These are phyloP conservation scores for Cyberlindnera euphorbiiphila DNA, from an alignment of 805 yeast genomes.

Conservation along the genomic window DNA sequence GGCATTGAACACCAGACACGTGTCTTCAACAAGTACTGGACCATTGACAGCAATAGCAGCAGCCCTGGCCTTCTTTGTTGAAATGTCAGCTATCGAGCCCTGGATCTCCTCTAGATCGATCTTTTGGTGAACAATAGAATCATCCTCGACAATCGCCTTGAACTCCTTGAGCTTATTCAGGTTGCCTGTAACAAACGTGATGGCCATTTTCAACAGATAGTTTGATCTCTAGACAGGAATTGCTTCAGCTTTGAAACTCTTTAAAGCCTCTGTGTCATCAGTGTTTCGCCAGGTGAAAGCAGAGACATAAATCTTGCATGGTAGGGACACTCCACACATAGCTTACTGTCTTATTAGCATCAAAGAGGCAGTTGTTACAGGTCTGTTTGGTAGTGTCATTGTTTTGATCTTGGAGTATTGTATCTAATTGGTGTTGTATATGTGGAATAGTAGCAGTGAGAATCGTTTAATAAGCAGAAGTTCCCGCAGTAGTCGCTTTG, in stretches of 20 bases:
- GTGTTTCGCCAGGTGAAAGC: slow-evolving; percentile 13
- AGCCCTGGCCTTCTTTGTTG: slow-evolving; percentile 69
- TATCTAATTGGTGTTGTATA: no score
- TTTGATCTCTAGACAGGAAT: background rate
- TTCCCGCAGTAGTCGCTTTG: no score
- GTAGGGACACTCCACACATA: slow-evolving; percentile 1
- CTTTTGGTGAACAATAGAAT: slow-evolving; percentile 52
- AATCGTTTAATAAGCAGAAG: no score
- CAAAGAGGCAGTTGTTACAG: background rate
- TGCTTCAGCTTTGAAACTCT: no score
- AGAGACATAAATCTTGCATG: background rate
- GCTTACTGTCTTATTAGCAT: background rate
- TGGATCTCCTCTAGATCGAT: slow-evolving; percentile 89
- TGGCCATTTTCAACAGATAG: slow-evolving; percentile 13
- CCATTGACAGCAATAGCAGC: slow-evolving; percentile 65
- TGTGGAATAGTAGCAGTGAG: no score
- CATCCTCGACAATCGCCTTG: slow-evolving; percentile 59
- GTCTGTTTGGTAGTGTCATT: background rate
- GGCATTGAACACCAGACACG: slow-evolving; percentile 82
- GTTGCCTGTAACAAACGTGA: slow-evolving; percentile 85
- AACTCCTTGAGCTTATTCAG: slow-evolving; percentile 85
- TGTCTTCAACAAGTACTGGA: slow-evolving; percentile 93
- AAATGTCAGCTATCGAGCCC: slow-evolving; percentile 80
- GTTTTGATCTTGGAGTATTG: no score
- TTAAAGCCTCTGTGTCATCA: slow-evolving; percentile 9